Conservation (phyloP, 371 early-diverging fungal species). For the Synchytrium microbalum region DNA sequence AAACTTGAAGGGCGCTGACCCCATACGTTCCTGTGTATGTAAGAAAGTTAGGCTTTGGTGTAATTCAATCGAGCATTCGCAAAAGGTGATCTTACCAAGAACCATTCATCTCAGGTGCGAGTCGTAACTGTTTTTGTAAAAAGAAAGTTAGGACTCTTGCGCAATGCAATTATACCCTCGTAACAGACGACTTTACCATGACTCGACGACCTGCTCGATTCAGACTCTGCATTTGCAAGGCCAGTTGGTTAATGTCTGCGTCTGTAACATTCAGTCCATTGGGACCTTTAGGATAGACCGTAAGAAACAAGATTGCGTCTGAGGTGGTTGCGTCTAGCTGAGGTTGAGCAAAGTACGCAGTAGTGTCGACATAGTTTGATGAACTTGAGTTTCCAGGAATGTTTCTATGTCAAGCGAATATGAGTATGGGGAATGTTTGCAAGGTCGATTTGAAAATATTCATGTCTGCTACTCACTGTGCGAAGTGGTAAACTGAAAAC, state of each 20-base stretch:
- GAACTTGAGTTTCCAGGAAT: background rate
- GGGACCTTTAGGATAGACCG: background rate
- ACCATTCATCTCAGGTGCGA: background rate
- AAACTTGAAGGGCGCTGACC: background rate
- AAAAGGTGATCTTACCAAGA: background rate
- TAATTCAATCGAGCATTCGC: background rate
- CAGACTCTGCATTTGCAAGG: background rate
- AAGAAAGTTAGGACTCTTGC: too few relatives aligned
- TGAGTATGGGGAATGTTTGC: background rate
- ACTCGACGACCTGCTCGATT: background rate
- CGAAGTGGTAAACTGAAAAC: background rate
- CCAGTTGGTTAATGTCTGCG: background rate
- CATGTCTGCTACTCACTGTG: background rate
- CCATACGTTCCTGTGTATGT: background rate
- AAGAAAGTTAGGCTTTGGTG: too few relatives aligned
- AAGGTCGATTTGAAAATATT: background rate
- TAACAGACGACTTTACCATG: too few relatives aligned
- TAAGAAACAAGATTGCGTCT: too few relatives aligned
- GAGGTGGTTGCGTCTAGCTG: too few relatives aligned
- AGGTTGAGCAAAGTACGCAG: too few relatives aligned
- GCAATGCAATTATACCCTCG: too few relatives aligned
- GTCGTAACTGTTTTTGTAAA: background rate
- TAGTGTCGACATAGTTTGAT: too few relatives aligned
- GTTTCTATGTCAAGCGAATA: background rate
- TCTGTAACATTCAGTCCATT: background rate